These are phyloP conservation scores for Backusella sp. DNA, from an alignment of 192 early-diverging fungal genomes.

Conservation along the genomic window DNA sequence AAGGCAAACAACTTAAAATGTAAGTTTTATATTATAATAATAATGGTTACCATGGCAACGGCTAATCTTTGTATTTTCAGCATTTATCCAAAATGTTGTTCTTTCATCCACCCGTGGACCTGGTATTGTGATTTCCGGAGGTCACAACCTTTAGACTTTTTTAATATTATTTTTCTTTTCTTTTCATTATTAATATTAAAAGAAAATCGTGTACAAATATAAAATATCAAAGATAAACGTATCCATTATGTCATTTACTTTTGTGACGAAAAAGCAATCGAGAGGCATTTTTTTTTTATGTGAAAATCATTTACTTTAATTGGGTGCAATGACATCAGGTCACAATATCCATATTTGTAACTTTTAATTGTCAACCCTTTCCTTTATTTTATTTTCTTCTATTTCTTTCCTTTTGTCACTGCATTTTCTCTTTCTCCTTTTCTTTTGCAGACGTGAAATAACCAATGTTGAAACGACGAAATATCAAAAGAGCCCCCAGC, in stretches of 20 bases:
- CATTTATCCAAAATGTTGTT: constrained; percentile 59
- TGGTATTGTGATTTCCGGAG: constrained; percentile 59
- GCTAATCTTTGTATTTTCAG: constrained; percentile 14
- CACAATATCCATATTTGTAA: not conserved
- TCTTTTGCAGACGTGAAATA: not conserved
- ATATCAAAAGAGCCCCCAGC: not conserved
- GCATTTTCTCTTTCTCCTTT: not conserved
- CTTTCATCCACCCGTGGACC: constrained; percentile 71
- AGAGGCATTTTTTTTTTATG: not conserved
- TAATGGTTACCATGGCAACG: not conserved
- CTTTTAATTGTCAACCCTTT: not conserved
- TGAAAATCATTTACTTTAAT: not conserved
- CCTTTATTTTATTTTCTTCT: not conserved
- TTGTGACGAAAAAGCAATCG: not conserved
- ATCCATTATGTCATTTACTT: not conserved
- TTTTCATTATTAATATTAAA: not conserved
- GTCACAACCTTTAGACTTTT: constrained; percentile 29
- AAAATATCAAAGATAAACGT: not conserved
- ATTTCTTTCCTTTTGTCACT: not conserved
- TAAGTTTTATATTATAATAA: constrained; percentile 22
- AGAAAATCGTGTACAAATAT: not conserved
- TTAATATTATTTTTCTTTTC: not conserved
- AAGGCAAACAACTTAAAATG: constrained; percentile 51
- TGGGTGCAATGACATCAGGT: not conserved
- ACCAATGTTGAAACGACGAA: not conserved